These are phyloP conservation scores for Mycena rosella DNA, from an alignment of 768 basidiomycete species.

Conservation along the genomic window DNA sequence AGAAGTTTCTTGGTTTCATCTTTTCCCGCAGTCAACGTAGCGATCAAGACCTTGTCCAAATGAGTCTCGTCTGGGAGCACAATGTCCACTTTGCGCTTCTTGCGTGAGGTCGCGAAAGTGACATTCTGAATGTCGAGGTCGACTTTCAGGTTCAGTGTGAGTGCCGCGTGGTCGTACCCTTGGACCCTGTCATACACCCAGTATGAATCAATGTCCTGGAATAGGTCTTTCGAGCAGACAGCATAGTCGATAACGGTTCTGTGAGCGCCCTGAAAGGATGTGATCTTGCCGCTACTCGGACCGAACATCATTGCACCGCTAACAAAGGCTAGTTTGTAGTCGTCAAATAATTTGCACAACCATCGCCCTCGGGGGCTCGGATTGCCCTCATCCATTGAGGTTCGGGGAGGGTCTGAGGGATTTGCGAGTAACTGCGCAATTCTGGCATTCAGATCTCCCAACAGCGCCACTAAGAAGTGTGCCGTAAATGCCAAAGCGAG, in stretches of 20 bases:
- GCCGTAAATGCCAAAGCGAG: neutral
- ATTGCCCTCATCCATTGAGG: neutral
- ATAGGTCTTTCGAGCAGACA: neutral
- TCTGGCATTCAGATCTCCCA: neutral
- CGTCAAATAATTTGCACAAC: neutral
- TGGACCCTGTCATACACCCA: neutral
- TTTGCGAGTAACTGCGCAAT: neutral
- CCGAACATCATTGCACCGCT: neutral
- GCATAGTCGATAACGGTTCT: slow-evolving; percentile 2
- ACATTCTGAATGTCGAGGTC: neutral
- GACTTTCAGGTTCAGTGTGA: neutral
- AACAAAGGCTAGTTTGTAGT: slow-evolving; percentile 1
- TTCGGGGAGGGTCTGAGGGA: neutral
- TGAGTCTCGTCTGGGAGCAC: slow-evolving; percentile 2
- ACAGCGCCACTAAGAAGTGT: neutral
- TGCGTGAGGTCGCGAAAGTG: neutral
- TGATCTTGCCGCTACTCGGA: neutral
- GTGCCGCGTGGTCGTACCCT: neutral
- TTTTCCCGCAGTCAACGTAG: neutral
- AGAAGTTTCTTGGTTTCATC: neutral
- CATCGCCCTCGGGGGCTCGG: neutral
- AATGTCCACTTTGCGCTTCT: neutral
- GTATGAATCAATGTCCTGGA: neutral
- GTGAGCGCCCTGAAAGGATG: slow-evolving; percentile 7
- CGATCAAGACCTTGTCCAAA: slow-evolving; percentile 15